phyloP scores from a whole-genome alignment of 768 basidiomycete genomes.

The Daedalea quercina region DNA sequence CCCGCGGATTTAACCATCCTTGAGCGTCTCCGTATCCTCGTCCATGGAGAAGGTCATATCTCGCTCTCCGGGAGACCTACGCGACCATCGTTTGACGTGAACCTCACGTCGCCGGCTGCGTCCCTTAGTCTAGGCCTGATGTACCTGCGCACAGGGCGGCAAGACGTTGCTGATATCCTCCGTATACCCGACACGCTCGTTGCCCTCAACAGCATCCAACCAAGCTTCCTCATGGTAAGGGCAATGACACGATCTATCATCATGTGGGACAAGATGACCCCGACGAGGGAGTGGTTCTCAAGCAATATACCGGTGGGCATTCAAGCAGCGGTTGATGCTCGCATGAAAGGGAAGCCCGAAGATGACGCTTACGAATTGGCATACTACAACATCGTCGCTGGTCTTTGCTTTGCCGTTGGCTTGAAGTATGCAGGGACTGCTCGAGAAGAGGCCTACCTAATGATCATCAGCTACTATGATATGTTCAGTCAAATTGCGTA shows the following conservation, averaged over 20 bases:
- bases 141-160: conserved; percentile 81
- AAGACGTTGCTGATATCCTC: conserved; percentile 82
- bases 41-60: conserved; percentile 63
- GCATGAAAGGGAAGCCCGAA: conserved; percentile 38
- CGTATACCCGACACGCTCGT: conserved; percentile 76
- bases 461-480: conserved; percentile 80
- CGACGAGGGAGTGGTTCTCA: conserved; percentile 68
- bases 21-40: conserved; percentile 60
- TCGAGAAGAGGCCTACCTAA: conserved; percentile 77
- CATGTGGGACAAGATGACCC: conserved; percentile 75
- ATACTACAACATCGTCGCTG: conserved; percentile 86
- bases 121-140: conserved; percentile 87
- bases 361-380: conserved; percentile 81
- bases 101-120: conserved; percentile 88
- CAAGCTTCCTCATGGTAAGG: conserved; percentile 79
- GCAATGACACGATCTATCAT: conserved; percentile 74
- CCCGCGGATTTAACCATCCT: conserved; percentile 73
- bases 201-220: conserved; percentile 79
- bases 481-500: conserved; percentile 66
- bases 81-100: conserved; percentile 66
- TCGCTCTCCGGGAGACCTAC: conserved; percentile 28
- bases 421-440: conserved; percentile 95
- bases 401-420: conserved; percentile 86
- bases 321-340: conserved; percentile 47
- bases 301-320: conserved; percentile 68